Evolutionary conservation across 2,329 filamentous ascomycete species (phyloP).

Genomic region (Aspergillus intermedius): DNA sequence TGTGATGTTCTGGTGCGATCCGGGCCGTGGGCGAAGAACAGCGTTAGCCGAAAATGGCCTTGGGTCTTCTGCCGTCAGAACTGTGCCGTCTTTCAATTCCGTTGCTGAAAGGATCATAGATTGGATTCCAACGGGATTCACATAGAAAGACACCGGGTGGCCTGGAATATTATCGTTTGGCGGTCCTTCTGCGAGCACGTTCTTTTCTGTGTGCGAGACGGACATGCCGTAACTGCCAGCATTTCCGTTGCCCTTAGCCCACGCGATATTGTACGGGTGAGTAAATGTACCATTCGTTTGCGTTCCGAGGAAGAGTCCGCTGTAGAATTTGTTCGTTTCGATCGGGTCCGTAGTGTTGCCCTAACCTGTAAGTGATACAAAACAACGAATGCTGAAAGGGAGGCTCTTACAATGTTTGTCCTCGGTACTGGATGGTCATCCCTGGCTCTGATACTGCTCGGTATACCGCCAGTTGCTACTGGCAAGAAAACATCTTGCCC

Average conservation of each 20-base stretch:
- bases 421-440: constrained; percentile 39
- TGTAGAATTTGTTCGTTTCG: constrained; percentile 57
- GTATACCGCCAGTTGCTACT: constrained; percentile 32
- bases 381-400: neutral
- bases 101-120: constrained; percentile 71
- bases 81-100: constrained; percentile 60
- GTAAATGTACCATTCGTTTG: constrained; percentile 66
- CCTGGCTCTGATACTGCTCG: constrained; percentile 31
- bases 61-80: constrained; percentile 48
- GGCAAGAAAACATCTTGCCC: constrained; percentile 39
- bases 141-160: constrained; percentile 62
- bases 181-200: constrained; percentile 61
- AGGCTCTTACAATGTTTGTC: constrained; percentile 30
- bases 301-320: constrained; percentile 70
- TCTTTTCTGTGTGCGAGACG: constrained; percentile 65
- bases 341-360: constrained; percentile 29
- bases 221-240: constrained; percentile 69
- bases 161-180: constrained; percentile 47
- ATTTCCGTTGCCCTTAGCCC: constrained; percentile 58
- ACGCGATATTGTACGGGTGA: constrained; percentile 66
- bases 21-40: constrained; percentile 54
- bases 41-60: constrained; percentile 58
- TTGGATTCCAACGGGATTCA: constrained; percentile 76
- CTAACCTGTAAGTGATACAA: constrained; percentile 17
- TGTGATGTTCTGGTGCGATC: constrained; percentile 55